Percentiles rank a stretch among this genome's conserved stretches.
Evolutionary conservation across 2,329 filamentous ascomycete genomes (phyloP).

Genomic region (Ustulina deusta): DNA sequence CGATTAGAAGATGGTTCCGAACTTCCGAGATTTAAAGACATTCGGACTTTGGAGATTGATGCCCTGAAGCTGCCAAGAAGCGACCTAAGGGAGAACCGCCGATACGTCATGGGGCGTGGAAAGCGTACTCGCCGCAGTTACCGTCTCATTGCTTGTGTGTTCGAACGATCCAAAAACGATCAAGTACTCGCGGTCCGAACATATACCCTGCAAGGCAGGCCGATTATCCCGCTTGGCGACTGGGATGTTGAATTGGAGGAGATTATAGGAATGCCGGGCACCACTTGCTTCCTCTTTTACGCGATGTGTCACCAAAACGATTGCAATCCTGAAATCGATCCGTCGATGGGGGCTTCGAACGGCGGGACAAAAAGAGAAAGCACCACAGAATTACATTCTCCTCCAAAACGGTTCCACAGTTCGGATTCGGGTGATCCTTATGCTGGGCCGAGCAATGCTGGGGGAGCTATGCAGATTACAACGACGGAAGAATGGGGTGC

Average conservation of each 20-base stretch:
- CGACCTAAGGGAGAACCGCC: too few relatives aligned
- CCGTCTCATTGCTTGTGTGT: conserved; percentile 8
- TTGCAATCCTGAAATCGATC: too few relatives aligned
- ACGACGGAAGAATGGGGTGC: too few relatives aligned
- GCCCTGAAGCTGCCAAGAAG: neutral
- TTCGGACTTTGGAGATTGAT: neutral
- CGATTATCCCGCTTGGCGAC: neutral
- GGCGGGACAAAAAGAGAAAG: too few relatives aligned
- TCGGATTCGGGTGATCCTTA: too few relatives aligned
- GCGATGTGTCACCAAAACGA: neutral
- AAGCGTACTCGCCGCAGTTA: neutral
- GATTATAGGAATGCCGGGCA: neutral
- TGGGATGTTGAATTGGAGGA: neutral
- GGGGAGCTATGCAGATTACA: too few relatives aligned
- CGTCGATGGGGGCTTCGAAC: too few relatives aligned
- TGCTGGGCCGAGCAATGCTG: too few relatives aligned
- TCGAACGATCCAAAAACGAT: neutral
- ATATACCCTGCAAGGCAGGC: neutral
- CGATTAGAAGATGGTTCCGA: neutral
- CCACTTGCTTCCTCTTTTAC: conserved; percentile 5
- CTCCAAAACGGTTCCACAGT: too few relatives aligned
- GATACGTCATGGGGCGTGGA: too few relatives aligned
- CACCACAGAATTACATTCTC: too few relatives aligned
- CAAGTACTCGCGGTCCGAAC: neutral
- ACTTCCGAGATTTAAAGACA: neutral